phyloP scores from a whole-genome alignment of 495 filamentous ascomycete species.

The Penicillium lagena region DNA sequence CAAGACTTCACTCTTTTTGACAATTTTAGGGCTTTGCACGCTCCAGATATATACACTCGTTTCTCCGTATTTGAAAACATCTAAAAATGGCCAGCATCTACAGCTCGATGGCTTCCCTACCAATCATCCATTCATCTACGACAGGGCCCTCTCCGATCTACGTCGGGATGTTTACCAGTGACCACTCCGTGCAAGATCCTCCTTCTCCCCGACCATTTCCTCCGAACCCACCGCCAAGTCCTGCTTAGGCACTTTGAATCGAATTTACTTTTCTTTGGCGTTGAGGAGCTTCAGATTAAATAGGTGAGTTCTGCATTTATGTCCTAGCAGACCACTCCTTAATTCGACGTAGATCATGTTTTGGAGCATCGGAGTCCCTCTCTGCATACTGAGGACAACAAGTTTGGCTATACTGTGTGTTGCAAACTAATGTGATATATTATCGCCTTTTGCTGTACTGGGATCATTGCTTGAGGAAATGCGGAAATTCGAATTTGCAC shows the following conservation, averaged over 20 bases:
- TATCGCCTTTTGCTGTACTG: too few species aligned
- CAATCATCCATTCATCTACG: not conserved
- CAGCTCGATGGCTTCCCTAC: not conserved
- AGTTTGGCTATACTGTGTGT: too few species aligned
- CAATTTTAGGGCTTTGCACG: not conserved
- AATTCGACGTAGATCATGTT: too few species aligned
- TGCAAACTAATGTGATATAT: too few species aligned
- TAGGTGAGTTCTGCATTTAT: conserved; percentile 7
- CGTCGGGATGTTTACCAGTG: conserved; percentile 5
- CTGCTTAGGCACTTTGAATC: conserved; percentile 16
- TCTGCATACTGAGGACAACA: too few species aligned
- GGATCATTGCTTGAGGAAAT: too few species aligned
- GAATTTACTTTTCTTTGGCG: conserved; percentile 7
- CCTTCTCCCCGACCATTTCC: conserved; percentile 37
- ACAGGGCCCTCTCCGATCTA: not conserved
- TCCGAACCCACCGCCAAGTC: conserved; percentile 39
- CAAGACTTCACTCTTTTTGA: not conserved
- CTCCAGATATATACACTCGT: too few species aligned
- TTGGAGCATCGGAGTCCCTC: too few species aligned
- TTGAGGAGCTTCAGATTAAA: conserved; percentile 8
- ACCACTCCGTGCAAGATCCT: conserved; percentile 26
- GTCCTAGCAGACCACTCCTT: too few species aligned
- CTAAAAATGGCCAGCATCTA: conserved; percentile 4
- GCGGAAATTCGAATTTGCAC: too few species aligned
- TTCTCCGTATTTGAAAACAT: not conserved